Evolutionary conservation across 2,329 filamentous ascomycete species (phyloP), one percentile per base, ranked within the genome.

Genomic region (Cladosporium oxysporum): DNA sequence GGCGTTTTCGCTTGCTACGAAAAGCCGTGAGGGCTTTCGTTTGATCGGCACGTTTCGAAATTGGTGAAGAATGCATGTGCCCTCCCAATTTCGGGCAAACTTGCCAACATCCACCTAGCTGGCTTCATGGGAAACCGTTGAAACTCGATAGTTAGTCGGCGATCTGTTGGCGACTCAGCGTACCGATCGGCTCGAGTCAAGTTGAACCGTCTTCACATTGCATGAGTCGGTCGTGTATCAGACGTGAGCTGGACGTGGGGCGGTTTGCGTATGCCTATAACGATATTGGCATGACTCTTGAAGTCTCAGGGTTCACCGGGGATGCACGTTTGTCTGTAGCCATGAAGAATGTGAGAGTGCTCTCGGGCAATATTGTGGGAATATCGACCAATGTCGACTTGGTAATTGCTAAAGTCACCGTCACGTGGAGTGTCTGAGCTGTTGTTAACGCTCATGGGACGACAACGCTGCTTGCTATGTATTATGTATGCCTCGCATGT

Each of bases 1-100:
- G 52, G 52, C 52, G 52, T 55, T 55, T 33, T 55, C 28, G 52
- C 52, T 55, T 55, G 52, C 52, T 33, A 31, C 28, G 28, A 31
- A 53, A 16, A 35, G 28, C 26, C 31, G 14, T 18, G 31, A 31
- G 31, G 53, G 53, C 53, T 37, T 33, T 33, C 33, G 55, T 37
- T 58, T 58, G 55, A 58, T 58, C 55, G 55, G 31, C 55, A 33
- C 23, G 52, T 55, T 41, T 58, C n/a, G 55, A 58, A 33, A 58
- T 58, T n/a, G 47, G 23, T 52, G 52, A 37, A 41, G 18, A 37
- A 26, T 35, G 29, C n/a, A n/a, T 58, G 53, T 29, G 18, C 31
- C 31, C 23, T 23, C 23, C 55, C 37, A 58, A 58, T 58, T 58
- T 58, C 33, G 55, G 55, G 31, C 33, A 58, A 18, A 16, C 28